phyloP scores from a whole-genome alignment of 768 basidiomycete genomes.

The Daedaleopsis nitida region DNA sequence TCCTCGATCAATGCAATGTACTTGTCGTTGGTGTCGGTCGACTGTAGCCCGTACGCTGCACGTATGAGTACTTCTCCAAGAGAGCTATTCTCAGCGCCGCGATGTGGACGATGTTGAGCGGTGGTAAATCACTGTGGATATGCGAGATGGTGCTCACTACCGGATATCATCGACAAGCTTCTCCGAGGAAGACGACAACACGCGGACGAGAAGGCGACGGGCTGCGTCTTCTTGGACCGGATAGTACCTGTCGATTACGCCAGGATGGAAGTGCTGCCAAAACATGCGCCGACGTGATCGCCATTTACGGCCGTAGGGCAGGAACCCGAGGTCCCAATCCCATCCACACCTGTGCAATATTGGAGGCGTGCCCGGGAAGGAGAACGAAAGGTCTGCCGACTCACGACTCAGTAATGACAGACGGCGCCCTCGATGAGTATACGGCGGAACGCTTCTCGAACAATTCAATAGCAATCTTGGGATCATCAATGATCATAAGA shows the following conservation, averaged over 20 bases:
- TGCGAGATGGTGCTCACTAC: no score
- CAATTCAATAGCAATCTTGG: slow-evolving; percentile 23
- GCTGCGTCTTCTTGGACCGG: not conserved
- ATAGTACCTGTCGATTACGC: not conserved
- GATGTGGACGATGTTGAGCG: no score
- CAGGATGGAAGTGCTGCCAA: slow-evolving; percentile 6
- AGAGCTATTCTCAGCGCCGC: no score
- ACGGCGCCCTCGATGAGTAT: slow-evolving; percentile 32
- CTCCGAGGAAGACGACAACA: no score
- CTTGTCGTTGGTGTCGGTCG: not conserved
- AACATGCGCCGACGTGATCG: not conserved
- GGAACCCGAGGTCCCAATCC: not conserved
- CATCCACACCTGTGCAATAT: not conserved
- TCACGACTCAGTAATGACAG: not conserved
- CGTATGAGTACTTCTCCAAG: not conserved
- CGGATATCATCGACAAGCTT: no score
- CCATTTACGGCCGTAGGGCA: slow-evolving; percentile 4
- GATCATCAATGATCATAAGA: slow-evolving; percentile 24
- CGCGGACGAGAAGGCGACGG: no score
- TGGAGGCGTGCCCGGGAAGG: no score
- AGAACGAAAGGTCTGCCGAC: no score
- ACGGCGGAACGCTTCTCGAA: slow-evolving; percentile 28
- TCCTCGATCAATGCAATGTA: slow-evolving; percentile 10
- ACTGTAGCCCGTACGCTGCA: not conserved
- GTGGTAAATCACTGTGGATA: no score